A percentile compares a stretch with the other conserved stretches of the same genome.
Conservation (phyloP, 805 yeast species). For the Pichia nanzhaoensis region DNA sequence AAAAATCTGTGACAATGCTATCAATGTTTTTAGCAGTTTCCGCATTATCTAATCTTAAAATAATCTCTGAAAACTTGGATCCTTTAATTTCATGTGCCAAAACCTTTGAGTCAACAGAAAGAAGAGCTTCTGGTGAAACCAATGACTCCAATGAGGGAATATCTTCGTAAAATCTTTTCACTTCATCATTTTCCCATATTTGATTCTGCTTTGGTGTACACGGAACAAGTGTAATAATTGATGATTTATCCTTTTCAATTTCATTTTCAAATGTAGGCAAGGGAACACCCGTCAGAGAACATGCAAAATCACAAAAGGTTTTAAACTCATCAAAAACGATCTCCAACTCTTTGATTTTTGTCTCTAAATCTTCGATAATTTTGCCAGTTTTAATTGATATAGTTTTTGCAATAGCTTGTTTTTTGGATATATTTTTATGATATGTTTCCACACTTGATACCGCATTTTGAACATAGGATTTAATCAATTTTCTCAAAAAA, state of each 20-base stretch:
- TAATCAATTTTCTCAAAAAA: slow-evolving; percentile 33
- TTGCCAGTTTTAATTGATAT: slow-evolving; percentile 65
- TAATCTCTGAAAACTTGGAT: slow-evolving; percentile 13
- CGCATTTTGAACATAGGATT: slow-evolving; percentile 38
- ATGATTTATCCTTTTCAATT: slow-evolving; percentile 21
- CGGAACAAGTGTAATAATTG: slow-evolving; percentile 15
- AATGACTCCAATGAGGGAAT: slow-evolving; percentile 38
- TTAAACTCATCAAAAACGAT: slow-evolving; percentile 37
- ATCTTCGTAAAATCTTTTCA: slow-evolving; percentile 55
- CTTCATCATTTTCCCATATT: slow-evolving; percentile 63
- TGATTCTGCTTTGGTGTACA: slow-evolving; percentile 10
- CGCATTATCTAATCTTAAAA: slow-evolving; percentile 29
- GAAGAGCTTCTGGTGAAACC: slow-evolving; percentile 25
- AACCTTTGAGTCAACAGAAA: slow-evolving; percentile 5
- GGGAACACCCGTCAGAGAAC: slow-evolving; percentile 34
- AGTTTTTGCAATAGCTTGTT: slow-evolving; percentile 38
- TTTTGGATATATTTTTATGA: slow-evolving; percentile 31
- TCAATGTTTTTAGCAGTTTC: slow-evolving; percentile 45
- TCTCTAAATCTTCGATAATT: slow-evolving; percentile 32
- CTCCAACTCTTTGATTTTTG: slow-evolving; percentile 24
- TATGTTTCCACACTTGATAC: slow-evolving; percentile 31
- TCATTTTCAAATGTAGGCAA: slow-evolving; percentile 32
- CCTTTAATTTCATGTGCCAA: slow-evolving; percentile 12
- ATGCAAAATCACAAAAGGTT: slow-evolving; percentile 36
- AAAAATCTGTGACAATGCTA: slow-evolving; percentile 39